Evolutionary conservation across 768 basidiomycete genomes (phyloP).

Genomic region (Tephrocybe rancida): DNA sequence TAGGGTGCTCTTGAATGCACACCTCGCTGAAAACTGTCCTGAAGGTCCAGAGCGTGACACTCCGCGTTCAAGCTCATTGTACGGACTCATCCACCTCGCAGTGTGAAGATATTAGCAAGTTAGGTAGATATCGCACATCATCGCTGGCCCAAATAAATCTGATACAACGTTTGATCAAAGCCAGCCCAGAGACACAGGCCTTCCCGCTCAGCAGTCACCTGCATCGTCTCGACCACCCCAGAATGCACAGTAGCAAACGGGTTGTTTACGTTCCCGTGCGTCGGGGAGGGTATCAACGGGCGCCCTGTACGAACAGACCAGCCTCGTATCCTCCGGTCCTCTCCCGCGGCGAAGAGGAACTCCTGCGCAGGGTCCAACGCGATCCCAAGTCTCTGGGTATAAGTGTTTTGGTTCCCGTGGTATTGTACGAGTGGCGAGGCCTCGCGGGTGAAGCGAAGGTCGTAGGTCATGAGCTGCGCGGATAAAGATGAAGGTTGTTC

Average conservation of each 20-base stretch:
- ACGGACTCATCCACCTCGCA: too few species aligned
- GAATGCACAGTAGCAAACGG: constrained; percentile 37
- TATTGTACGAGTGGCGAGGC: constrained; percentile 48
- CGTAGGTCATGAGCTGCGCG: constrained; percentile 58
- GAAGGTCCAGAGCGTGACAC: too few species aligned
- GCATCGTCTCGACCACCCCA: constrained; percentile 46
- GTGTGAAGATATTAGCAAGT: too few species aligned
- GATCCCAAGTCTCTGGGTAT: constrained; percentile 55
- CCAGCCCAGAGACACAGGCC: constrained; percentile 57
- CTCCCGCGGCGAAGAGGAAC: constrained; percentile 70
- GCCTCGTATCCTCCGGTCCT: constrained; percentile 62
- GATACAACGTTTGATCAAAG: constrained; percentile 44
- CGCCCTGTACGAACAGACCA: constrained; percentile 69
- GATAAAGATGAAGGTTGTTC: neutral
- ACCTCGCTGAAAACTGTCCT: too few species aligned
- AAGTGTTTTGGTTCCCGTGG: constrained; percentile 59
- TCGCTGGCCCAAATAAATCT: constrained; percentile 40
- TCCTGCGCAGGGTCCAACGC: constrained; percentile 56
- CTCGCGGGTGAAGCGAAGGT: constrained; percentile 57
- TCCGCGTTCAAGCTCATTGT: too few species aligned
- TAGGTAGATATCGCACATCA: too few species aligned
- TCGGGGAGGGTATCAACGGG: constrained; percentile 28
- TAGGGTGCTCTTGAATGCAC: too few species aligned
- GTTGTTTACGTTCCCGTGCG: constrained; percentile 16
- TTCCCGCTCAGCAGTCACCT: constrained; percentile 44